Conservation (phyloP, 495 filamentous ascomycete species). For the Trichoderma orchidacearum region DNA sequence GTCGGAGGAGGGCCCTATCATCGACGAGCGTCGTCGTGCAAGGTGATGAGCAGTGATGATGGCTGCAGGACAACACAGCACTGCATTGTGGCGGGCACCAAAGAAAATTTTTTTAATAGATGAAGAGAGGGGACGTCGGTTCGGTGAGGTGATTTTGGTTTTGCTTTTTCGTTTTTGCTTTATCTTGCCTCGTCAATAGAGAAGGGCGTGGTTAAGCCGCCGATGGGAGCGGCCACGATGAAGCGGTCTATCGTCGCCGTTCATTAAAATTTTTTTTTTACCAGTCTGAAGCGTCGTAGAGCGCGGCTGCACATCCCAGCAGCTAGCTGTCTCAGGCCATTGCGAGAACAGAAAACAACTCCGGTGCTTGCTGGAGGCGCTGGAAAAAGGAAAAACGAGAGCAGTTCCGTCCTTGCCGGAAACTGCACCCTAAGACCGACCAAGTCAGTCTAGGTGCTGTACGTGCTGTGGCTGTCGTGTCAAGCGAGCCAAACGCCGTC, state of each 20-base stretch:
- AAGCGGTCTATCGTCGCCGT: not conserved
- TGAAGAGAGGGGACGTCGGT: not conserved
- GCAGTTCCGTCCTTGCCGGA: not conserved
- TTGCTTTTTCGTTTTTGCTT: not conserved
- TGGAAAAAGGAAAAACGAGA: not conserved
- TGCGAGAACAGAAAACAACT: not conserved
- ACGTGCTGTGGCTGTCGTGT: not conserved
- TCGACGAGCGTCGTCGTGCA: not conserved
- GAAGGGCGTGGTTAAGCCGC: not conserved
- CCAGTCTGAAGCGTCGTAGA: not conserved
- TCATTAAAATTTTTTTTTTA: no score
- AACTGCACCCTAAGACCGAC: not conserved
- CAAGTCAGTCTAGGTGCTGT: not conserved
- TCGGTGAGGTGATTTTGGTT: not conserved
- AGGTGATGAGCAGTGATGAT: not conserved
- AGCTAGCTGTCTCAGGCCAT: not conserved
- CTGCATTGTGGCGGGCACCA: not conserved
- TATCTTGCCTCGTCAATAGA: not conserved
- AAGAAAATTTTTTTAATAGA: not conserved
- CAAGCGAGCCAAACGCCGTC: not conserved
- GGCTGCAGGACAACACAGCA: slow-evolving; percentile 1
- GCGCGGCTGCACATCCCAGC: not conserved
- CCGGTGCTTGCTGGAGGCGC: not conserved
- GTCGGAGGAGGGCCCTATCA: not conserved
- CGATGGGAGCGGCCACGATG: not conserved